phyloP scores from a whole-genome alignment of 2,329 filamentous ascomycete genomes.

The Calonectria pseudoturangicola region DNA sequence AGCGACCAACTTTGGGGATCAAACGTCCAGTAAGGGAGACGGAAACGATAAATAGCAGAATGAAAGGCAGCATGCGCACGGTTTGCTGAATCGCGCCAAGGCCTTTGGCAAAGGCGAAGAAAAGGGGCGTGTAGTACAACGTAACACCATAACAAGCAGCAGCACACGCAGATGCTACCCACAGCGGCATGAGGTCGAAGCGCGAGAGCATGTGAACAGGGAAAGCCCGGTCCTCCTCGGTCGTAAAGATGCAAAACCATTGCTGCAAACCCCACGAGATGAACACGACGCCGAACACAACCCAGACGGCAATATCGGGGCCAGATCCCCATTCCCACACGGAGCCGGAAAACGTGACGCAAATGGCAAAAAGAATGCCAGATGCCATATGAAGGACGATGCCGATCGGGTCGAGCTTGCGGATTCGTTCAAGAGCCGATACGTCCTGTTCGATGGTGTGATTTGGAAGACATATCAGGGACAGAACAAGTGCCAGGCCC shows the following conservation, averaged over 20 bases:
- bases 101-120: conserved; percentile 70
- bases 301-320: conserved; percentile 67
- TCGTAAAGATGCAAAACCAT: conserved; percentile 66
- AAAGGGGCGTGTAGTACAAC: conserved; percentile 73
- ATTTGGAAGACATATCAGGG: conserved; percentile 66
- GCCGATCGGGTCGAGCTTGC: conserved; percentile 57
- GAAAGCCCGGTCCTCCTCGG: conserved; percentile 53
- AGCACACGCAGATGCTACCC: conserved; percentile 61
- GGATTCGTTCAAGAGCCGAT: conserved; percentile 44
- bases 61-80: conserved; percentile 65
- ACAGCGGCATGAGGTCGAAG: conserved; percentile 64
- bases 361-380: conserved; percentile 66
- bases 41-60: conserved; percentile 61
- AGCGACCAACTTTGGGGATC: conserved; percentile 62
- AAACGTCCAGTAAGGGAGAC: conserved; percentile 61
- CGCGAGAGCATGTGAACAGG: conserved; percentile 49
- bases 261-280: conserved; percentile 69
- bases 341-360: conserved; percentile 70
- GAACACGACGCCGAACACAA: conserved; percentile 66
- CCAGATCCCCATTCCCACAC: conserved; percentile 68
- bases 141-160: conserved; percentile 62
- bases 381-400: conserved; percentile 53
- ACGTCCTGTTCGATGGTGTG: conserved; percentile 51
- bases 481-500: conserved; percentile 62
- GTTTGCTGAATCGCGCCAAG: conserved; percentile 64